phyloP scores from a whole-genome alignment of 2,329 filamentous ascomycete species.

The Rachicladosporium sp. region DNA sequence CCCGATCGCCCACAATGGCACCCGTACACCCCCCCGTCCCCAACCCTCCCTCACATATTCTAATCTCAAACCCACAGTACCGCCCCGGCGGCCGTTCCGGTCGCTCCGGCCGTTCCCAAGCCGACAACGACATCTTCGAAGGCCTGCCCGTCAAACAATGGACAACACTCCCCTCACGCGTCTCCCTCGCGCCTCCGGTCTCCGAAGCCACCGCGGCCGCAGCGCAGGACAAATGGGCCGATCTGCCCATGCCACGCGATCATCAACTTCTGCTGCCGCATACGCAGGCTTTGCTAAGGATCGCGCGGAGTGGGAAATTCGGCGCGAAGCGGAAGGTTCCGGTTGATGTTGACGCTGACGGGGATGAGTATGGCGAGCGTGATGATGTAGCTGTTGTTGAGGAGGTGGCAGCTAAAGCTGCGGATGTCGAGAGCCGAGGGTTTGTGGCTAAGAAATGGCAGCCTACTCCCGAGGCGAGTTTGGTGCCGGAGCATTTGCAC shows the following conservation, averaged over 20 bases:
- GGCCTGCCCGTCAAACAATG: slow-evolving; percentile 86
- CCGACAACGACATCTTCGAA: slow-evolving; percentile 54
- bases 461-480: slow-evolving; percentile 42
- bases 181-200: slow-evolving; percentile 21
- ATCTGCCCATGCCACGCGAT: slow-evolving; percentile 82
- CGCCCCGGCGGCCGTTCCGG: slow-evolving; percentile 45
- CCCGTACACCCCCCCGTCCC: no score
- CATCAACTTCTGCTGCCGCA: slow-evolving; percentile 63
- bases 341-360: slow-evolving; percentile 43
- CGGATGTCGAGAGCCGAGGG: slow-evolving; percentile 26
- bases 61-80: slow-evolving; percentile 30
- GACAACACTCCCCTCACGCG: slow-evolving; percentile 41
- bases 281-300: slow-evolving; percentile 70
- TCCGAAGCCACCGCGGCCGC: slow-evolving; percentile 12
- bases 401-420: slow-evolving; percentile 26
- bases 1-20: no score
- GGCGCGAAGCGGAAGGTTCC: slow-evolving; percentile 52
- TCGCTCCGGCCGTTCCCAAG: slow-evolving; percentile 43
- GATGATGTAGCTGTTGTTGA: slow-evolving; percentile 31
- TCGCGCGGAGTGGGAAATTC: slow-evolving; percentile 57
- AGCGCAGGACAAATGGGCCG: slow-evolving; percentile 60
- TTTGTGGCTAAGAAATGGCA: slow-evolving; percentile 48
- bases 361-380: slow-evolving; percentile 25
- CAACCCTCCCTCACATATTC: neutral
- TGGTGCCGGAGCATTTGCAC: slow-evolving; percentile 45